Percentiles rank a stretch among this genome's conserved stretches.
phyloP scores from a whole-genome alignment of 108 stramenopile species.

The Thalassiosira profunda region DNA sequence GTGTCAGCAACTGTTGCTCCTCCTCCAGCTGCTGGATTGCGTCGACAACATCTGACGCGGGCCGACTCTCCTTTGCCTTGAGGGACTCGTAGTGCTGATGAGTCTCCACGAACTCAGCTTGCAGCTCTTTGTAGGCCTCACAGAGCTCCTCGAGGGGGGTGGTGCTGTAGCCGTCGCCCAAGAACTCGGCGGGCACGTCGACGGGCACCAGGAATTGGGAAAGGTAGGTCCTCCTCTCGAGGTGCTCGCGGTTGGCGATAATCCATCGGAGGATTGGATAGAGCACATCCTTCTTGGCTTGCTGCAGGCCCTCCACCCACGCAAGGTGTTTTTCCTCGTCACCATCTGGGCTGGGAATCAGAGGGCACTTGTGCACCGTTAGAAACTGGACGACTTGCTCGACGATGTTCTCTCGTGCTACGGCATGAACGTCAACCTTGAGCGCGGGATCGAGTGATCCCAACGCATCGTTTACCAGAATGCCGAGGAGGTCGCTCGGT shows the following conservation, averaged over 20 bases:
- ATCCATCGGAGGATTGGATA: conserved; percentile 76
- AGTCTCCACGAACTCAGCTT: conserved; percentile 74
- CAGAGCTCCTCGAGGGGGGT: conserved; percentile 49
- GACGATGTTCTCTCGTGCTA: conserved; percentile 17
- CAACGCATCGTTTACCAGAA: conserved; percentile 63
- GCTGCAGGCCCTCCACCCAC: conserved; percentile 10
- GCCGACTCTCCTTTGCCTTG: neutral
- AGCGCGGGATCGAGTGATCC: conserved; percentile 48
- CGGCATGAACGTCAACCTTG: conserved; percentile 39
- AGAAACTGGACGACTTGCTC: conserved; percentile 65
- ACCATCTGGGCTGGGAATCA: conserved; percentile 16
- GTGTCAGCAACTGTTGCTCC: conserved; percentile 56
- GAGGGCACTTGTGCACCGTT: conserved; percentile 62
- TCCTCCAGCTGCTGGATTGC: conserved; percentile 65
- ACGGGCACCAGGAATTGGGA: conserved; percentile 69
- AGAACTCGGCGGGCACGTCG: conserved; percentile 72
- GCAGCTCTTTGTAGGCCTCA: conserved; percentile 60
- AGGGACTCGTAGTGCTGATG: conserved; percentile 70
- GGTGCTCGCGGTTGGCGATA: conserved; percentile 52
- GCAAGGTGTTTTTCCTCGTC: conserved; percentile 26
- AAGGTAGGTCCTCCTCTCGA: conserved; percentile 77
- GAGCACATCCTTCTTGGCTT: conserved; percentile 51
- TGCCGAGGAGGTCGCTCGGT: conserved; percentile 67
- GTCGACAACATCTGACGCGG: conserved; percentile 34
- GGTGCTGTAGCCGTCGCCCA: conserved; percentile 51